Conservation (phyloP, 352 stramenopile genomes). For the Aphanomyces stellatus region DNA sequence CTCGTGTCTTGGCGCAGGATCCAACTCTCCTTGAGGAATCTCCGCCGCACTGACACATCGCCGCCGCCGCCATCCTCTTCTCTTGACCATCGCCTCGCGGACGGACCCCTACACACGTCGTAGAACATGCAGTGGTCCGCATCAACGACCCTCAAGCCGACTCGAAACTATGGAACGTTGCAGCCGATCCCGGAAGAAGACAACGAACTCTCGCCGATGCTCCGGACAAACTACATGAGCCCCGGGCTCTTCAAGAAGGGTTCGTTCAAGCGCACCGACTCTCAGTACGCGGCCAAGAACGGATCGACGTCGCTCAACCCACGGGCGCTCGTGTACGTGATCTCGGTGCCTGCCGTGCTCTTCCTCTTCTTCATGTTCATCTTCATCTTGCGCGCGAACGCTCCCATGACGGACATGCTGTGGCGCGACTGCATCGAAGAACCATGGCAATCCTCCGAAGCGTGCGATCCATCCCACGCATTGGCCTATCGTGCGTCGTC, state of each 20-base stretch:
- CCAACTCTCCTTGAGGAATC: not conserved
- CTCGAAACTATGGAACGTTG: constrained; percentile 14
- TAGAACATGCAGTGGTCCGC: constrained; percentile 8
- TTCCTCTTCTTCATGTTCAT: constrained; percentile 21
- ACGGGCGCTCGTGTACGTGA: constrained; percentile 5
- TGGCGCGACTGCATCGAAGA: constrained; percentile 10
- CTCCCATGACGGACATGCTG: constrained; percentile 6
- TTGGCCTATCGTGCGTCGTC: constrained; percentile 2
- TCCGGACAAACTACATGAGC: not conserved
- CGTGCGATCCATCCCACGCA: not conserved
- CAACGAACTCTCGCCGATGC: not conserved
- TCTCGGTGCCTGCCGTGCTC: constrained; percentile 10
- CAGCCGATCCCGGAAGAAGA: constrained; percentile 19
- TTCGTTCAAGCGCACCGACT: not conserved
- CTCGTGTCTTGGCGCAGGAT: too few relatives aligned
- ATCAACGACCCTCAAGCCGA: constrained; percentile 4
- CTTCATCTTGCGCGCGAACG: constrained; percentile 15
- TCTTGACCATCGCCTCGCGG: not conserved
- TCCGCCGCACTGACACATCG: not conserved
- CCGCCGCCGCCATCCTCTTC: not conserved
- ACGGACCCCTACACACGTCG: not conserved
- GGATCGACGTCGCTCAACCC: not conserved
- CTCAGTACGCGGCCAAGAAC: constrained; percentile 7
- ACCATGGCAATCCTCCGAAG: constrained; percentile 7
- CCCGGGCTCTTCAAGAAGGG: not conserved